A percentile compares a stretch with the other conserved stretches of the same genome.
These are phyloP conservation scores for Fusarium phyllophilum DNA, from an alignment of 2,329 filamentous ascomycete species.

Conservation along the genomic window DNA sequence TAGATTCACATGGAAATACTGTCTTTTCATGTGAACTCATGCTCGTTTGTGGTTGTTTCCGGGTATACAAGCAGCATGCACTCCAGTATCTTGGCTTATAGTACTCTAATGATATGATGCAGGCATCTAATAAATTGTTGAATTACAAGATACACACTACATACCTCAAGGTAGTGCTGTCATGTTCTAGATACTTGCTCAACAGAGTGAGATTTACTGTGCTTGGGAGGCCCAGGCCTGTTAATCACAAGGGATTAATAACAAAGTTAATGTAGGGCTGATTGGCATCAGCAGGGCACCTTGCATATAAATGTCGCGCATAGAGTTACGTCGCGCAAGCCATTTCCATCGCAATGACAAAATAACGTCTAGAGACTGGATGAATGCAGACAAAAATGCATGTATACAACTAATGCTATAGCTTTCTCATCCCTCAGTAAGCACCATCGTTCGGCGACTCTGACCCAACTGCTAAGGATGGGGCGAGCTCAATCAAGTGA, in stretches of 20 bases:
- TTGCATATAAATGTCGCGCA: neutral
- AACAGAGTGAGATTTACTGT: neutral
- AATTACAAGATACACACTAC: neutral
- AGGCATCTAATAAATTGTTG: neutral
- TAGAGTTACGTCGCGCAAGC: neutral
- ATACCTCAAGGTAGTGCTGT: neutral
- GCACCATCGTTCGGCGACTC: neutral
- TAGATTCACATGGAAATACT: neutral
- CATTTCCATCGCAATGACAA: neutral
- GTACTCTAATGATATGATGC: neutral
- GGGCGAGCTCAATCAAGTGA: constrained; percentile 15
- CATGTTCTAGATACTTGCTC: neutral
- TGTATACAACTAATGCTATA: neutral
- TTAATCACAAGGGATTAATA: neutral
- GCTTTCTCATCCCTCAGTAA: neutral
- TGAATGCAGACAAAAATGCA: neutral
- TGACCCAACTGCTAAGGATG: constrained; percentile 7
- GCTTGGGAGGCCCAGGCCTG: neutral
- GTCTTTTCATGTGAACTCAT: neutral
- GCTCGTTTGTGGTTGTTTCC: neutral
- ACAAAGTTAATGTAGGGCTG: neutral
- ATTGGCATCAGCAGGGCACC: neutral
- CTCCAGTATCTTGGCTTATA: neutral
- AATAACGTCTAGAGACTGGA: neutral
- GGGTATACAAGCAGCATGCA: neutral